Base-by-base conservation (phyloP, 106 monocot genomes). In the Platanthera zijinensis region DNA sequence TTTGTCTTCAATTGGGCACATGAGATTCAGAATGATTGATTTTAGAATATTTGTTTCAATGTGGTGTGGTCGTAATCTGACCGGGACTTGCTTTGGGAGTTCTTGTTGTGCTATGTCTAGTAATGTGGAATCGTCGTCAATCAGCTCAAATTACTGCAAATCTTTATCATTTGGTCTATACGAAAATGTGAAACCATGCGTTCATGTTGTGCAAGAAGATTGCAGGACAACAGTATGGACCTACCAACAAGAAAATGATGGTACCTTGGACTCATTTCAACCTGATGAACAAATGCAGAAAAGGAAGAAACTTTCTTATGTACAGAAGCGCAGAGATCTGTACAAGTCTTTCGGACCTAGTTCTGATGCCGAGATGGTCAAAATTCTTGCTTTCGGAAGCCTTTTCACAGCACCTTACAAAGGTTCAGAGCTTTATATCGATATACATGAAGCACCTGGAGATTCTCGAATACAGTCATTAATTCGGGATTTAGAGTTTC, bases 161-260 rank as follows among this genome's bases (percentile, higher is more conserved):
- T 86, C 84, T 39, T 77, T 99, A 71, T 48, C 90, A 32, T 86
- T 88, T 72, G 93, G 94, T 10, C 74, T 87, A 50, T 76, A 81
- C 15, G 77, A 77, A 64, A 83, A 85, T 63, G 52, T 50, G 25
- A 50, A 80, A 10, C 28, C 66, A 7, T 99, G 91, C 78, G 13
- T 87, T 8, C 87, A 85, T 78, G 78, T 86, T 52, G 83, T 99
- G 64, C 78, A 99, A 82, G 99, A 94, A 48, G 99, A 99, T 57
- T 99, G 99, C 73, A 88, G 99, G 72, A 99, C 94, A 49, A 92
- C 92, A 28, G 93, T 99, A 11, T 99, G 99, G 94, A 94, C 90
- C 57, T 99, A 94, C 76, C 84, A 85, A 51, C 88, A 92, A 80
- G 78, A 88, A 8, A 59, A 80, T 81, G 91, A 94, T 75, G 87